Evolutionary conservation across 1,139 yeast species (phyloP), one percentile per base, ranked within the genome.

Genomic region (Taphrina sp.): DNA sequence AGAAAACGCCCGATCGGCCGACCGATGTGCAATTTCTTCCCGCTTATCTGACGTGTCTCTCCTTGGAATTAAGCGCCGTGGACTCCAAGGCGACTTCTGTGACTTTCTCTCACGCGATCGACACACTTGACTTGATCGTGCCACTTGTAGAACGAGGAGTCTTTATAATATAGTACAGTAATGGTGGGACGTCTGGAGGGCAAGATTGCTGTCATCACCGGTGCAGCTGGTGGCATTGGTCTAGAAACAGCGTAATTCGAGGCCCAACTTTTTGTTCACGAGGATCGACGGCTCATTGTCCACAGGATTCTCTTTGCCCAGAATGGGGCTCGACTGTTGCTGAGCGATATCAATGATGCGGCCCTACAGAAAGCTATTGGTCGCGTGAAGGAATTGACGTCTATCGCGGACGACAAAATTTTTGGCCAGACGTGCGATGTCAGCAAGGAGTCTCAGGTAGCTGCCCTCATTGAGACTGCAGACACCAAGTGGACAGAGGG

Each of bases 181-280:
- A 47, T 70, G 74, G 34, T 84, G 89, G 90, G 77, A 80, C 57
- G 85, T 69, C 74, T 81, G 61, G 79, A 76, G 61, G 82, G 82
- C 53, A 77, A 78, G 70, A 72, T 79, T 67, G 79, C 80, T 58
- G 72, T 81, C 61, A 68, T 80, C 61, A 80, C 85, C 46, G 85
- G 85, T 45, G 84, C 83, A 29, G 79, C 83, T 51, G 84, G 84
- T 20, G 74, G 74, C 51, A 70, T 70, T 59, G 74, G 74, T 17
- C 63, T 70, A 35, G 74, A 70, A 59, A 65, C 72, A 7, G 67
- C 73, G 54, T 49, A 49, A 46, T 20, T 7, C 20, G 20, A 16
- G 19, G 16, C 8, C 3, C 45, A 41, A 41, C 16, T 7, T 10
- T 19, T 3, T n/a, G 16, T n/a, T 14, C 34, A 28, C 19, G 12